Evolutionary conservation across 2,329 filamentous ascomycete genomes (phyloP), one percentile per base, ranked within the genome.

Genomic region (Aureobasidium sp.): DNA sequence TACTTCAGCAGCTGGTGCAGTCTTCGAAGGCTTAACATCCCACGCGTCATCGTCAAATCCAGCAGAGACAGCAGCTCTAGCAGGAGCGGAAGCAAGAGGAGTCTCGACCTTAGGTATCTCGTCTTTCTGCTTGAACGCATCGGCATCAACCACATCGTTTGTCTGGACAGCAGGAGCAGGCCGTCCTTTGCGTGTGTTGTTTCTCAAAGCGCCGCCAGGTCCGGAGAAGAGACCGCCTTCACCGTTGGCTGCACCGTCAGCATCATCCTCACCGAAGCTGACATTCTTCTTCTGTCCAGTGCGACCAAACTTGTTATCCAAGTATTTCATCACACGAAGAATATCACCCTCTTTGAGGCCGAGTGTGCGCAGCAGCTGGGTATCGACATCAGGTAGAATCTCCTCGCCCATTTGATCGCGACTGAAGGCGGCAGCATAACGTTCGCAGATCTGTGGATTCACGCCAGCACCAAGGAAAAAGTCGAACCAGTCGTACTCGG

Each of bases 21-120:
- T 83, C 71, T 86, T 88, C 15, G 88, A 84, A 20, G 91, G 90
- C 77, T 97, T 97, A 55, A 96, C 88, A 70, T 95, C 90, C 94
- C 94, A 99, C 9, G 94, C 94, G 78, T 97, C 91, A 71, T 97
- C 94, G 57, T 99, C 94, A 70, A 97, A 97, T 2, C 90, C 90
- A 63, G 80, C 78, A 46, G 76, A 70, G 63, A 83, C 80, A 41
- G 81, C 69, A 41, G 73, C 78, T 41, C 77, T 73, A 5, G 75
- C 68, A 41, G 84, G 78, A 9, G 74, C 75, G 63, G 77, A 73
- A 15, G 78, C 73, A 51, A 82, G 72, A 0, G 84, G 78, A 36
- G 82, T 82, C 27, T 78, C 71, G 59, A 78, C 77, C 20, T 74
- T 74, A 43, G 82, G 80, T 39, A 70, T 73, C 64, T 79, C 74